Percentiles rank a stretch among this genome's conserved stretches.
phyloP scores from a whole-genome alignment of 2,329 filamentous ascomycete genomes.

The Leptographium flavum region DNA sequence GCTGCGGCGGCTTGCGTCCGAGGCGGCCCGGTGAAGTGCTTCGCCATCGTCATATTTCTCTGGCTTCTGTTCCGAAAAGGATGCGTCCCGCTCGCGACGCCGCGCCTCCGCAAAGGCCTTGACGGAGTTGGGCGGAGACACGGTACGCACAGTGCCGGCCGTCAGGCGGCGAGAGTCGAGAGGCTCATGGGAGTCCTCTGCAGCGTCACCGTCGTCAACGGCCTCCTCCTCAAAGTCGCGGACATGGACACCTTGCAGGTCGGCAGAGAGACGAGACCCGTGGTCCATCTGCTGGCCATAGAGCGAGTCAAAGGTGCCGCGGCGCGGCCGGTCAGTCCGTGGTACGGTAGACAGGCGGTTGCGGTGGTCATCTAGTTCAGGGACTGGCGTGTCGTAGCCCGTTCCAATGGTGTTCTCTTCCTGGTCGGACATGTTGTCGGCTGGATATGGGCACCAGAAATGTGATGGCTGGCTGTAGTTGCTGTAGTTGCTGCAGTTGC shows the following conservation, averaged over 20 bases:
- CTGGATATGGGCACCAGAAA: neutral
- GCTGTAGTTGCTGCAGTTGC: too few species aligned
- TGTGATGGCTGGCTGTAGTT: too few species aligned
- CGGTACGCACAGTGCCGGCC: slow-evolving; percentile 48
- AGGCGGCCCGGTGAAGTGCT: slow-evolving; percentile 53
- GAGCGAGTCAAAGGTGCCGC: slow-evolving; percentile 62
- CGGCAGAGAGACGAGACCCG: neutral
- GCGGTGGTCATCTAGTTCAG: slow-evolving; percentile 80
- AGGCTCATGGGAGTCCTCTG: slow-evolving; percentile 26
- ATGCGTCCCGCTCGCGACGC: slow-evolving; percentile 63
- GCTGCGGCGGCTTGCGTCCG: slow-evolving; percentile 34
- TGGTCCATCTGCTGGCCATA: slow-evolving; percentile 27
- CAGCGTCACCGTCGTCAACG: slow-evolving; percentile 60
- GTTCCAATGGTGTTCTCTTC: slow-evolving; percentile 45
- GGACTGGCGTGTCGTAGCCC: slow-evolving; percentile 59
- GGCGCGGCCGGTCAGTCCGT: slow-evolving; percentile 44
- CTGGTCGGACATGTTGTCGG: slow-evolving; percentile 50
- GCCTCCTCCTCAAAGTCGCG: slow-evolving; percentile 86
- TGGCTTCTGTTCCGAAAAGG: slow-evolving; percentile 31
- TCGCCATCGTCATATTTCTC: slow-evolving; percentile 25
- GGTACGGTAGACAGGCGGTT: slow-evolving; percentile 48
- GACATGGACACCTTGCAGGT: slow-evolving; percentile 28
- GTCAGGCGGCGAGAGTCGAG: slow-evolving; percentile 39
- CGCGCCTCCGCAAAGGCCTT: slow-evolving; percentile 91
- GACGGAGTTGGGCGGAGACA: slow-evolving; percentile 89